These are phyloP conservation scores for Eucalyptus shirleyi DNA, from an alignment of 345 rosid genomes.

Conservation along the genomic window DNA sequence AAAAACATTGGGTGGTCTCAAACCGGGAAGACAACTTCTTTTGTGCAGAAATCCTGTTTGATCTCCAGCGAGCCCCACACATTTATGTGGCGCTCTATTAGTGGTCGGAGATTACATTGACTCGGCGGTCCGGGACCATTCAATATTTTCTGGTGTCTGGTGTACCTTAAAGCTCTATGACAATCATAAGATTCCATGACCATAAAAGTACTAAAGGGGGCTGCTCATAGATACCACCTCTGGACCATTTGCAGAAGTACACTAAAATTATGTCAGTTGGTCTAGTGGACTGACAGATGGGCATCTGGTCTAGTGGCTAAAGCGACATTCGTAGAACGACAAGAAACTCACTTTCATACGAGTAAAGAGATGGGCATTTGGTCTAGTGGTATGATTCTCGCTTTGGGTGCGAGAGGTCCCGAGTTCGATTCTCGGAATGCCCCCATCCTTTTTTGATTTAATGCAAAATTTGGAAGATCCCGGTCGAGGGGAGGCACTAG, in stretches of 20 bases:
- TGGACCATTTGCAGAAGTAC: not conserved
- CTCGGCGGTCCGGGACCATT: accelerated
- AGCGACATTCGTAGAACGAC: not conserved
- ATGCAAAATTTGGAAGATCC: not conserved
- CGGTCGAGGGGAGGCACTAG: not conserved
- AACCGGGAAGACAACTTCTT: no score
- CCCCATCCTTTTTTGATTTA: not conserved
- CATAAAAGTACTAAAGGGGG: not conserved
- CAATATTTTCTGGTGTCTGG: accelerated
- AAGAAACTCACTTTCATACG: not conserved
- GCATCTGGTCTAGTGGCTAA: conserved; percentile 23
- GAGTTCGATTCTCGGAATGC: conserved; percentile 79
- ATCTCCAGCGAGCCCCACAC: no score
- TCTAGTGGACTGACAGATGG: not conserved
- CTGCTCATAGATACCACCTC: not conserved
- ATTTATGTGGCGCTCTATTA: accelerated
- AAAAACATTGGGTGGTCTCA: no score
- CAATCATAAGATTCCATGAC: not conserved
- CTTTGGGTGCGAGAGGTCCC: conserved; percentile 94
- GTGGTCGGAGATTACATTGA: accelerated
- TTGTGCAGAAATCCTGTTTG: no score
- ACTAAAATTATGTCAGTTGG: not conserved
- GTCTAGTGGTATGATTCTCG: conserved; percentile 78
- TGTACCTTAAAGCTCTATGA: not conserved
- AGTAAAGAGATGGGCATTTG: not conserved